Percentiles rank a stretch among this genome's conserved stretches.
Evolutionary conservation across 1,139 yeast species (phyloP).

Genomic region (Diutina siamensis): DNA sequence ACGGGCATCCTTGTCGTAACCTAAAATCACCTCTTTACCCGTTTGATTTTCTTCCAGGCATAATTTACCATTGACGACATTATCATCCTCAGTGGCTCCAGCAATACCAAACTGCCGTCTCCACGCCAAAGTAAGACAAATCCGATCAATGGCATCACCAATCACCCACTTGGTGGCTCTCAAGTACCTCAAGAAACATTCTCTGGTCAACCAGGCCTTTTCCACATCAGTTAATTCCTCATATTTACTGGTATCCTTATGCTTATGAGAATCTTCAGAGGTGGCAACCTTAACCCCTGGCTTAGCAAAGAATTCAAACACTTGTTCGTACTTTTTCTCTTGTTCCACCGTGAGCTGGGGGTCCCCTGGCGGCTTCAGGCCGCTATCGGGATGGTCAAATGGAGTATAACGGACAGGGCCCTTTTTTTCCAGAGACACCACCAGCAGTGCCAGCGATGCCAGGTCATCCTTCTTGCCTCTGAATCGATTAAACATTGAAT

Average conservation of each 20-base stretch:
- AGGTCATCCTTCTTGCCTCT: neutral
- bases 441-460: neutral
- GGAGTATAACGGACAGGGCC: neutral
- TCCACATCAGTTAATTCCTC: constrained; percentile 42
- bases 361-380: neutral
- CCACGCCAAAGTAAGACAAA: constrained; percentile 76
- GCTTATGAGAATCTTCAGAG: constrained; percentile 26
- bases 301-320: constrained; percentile 46
- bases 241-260: constrained; percentile 7
- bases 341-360: constrained; percentile 28
- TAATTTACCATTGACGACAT: constrained; percentile 10
- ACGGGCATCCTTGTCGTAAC: constrained; percentile 34
- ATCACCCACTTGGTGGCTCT: constrained; percentile 87
- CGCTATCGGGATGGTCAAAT: neutral
- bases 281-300: constrained; percentile 28
- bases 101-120: constrained; percentile 80
- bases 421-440: neutral
- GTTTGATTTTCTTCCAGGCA: constrained; percentile 31
- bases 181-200: constrained; percentile 76
- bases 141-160: constrained; percentile 57
- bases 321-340: constrained; percentile 42
- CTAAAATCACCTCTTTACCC: constrained; percentile 36
- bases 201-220: constrained; percentile 83
- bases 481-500: neutral
- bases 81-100: constrained; percentile 25